Percentiles rank a stretch among this genome's conserved stretches.
These are phyloP conservation scores for Beverwykella pulmonaria DNA, from an alignment of 495 filamentous ascomycete genomes.

Conservation along the genomic window DNA sequence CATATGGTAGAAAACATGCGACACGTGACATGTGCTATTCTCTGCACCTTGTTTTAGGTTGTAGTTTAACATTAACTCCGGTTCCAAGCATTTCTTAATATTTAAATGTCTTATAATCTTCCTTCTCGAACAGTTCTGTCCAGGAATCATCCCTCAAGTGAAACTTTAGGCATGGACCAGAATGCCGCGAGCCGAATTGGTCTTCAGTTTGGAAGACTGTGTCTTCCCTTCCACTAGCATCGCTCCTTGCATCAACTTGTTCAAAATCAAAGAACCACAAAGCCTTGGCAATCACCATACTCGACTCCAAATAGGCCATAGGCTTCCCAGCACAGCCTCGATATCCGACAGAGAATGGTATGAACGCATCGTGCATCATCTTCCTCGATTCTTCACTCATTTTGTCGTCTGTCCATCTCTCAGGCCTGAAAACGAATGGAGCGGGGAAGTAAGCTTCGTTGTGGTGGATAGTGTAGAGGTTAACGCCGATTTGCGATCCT, in stretches of 20 bases:
- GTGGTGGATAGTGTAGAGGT: slow-evolving; percentile 20
- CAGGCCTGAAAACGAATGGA: slow-evolving; percentile 51
- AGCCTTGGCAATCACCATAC: slow-evolving; percentile 22
- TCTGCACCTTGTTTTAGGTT: no score
- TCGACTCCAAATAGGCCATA: slow-evolving; percentile 31
- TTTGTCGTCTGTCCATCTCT: slow-evolving; percentile 55
- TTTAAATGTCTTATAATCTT: neutral
- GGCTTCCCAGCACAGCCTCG: slow-evolving; percentile 29
- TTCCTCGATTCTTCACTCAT: neutral
- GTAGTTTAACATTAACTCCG: no score
- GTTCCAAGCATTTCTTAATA: no score
- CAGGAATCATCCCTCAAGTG: neutral
- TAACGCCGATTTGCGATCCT: slow-evolving; percentile 12
- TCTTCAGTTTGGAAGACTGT: neutral
- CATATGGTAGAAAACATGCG: no score
- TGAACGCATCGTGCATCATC: slow-evolving; percentile 23
- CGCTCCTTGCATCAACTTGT: neutral
- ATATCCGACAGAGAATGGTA: slow-evolving; percentile 29
- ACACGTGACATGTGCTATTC: no score
- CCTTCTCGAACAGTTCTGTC: neutral
- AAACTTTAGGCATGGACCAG: neutral
- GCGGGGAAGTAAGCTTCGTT: slow-evolving; percentile 19
- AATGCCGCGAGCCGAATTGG: slow-evolving; percentile 10
- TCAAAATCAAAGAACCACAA: slow-evolving; percentile 26
- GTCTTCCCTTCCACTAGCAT: neutral